Evolutionary conservation across 805 yeast genomes (phyloP).

Genomic region (Zygotorulaspora chibaensis): DNA sequence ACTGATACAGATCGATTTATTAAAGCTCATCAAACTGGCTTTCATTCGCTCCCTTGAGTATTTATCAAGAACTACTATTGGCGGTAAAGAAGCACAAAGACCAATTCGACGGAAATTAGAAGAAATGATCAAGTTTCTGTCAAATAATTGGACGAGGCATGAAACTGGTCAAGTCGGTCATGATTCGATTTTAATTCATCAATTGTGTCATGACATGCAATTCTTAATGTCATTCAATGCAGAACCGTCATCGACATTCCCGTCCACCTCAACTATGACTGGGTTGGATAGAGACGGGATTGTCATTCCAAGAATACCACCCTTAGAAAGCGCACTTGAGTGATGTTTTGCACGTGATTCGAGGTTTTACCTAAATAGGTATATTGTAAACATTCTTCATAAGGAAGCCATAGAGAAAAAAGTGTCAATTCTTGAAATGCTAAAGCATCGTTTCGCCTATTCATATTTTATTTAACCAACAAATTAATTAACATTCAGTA

Average conservation of each 20-base stretch:
- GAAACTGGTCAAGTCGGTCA: conserved; percentile 28
- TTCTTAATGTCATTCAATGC: background rate
- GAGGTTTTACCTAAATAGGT: conserved; percentile 4
- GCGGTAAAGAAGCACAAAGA: conserved; percentile 3
- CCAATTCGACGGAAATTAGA: conserved; percentile 10
- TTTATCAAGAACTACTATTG: conserved; percentile 3
- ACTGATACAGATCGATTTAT: conserved; percentile 34
- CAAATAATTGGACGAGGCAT: conserved; percentile 24
- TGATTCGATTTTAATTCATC: conserved; percentile 34
- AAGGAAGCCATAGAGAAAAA: background rate
- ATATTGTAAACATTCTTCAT: conserved; percentile 8
- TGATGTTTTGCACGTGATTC: conserved; percentile 4
- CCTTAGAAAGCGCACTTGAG: background rate
- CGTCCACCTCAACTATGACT: conserved; percentile 1
- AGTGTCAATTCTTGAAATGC: background rate
- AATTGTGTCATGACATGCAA: conserved; percentile 31
- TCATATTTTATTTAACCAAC: background rate
- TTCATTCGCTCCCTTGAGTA: conserved; percentile 23
- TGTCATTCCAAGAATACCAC: conserved; percentile 6
- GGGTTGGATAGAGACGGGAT: conserved; percentile 10
- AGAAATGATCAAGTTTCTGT: conserved; percentile 17
- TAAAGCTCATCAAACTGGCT: conserved; percentile 30
- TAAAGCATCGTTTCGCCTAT: background rate
- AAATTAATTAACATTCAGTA: background rate
- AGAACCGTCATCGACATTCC: background rate